Percentiles rank a stretch among this genome's conserved stretches.
Conservation (phyloP, 1,284 basidiomycete genomes). For the Exsudoporus floridanus region DNA sequence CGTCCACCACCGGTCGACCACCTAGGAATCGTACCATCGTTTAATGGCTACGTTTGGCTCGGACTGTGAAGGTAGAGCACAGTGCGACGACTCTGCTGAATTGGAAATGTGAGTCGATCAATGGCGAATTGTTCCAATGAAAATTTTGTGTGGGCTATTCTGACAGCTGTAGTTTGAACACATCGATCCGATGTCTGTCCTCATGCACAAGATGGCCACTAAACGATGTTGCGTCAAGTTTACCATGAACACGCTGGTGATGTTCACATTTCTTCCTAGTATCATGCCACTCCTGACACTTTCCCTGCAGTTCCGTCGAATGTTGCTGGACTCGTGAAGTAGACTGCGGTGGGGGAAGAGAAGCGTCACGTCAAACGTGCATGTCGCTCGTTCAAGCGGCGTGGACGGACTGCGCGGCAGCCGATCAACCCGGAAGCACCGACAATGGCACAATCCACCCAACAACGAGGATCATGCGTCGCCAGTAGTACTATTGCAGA, state of each 20-base stretch:
- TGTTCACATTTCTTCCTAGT: constrained; percentile 13
- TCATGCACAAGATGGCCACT: constrained; percentile 5
- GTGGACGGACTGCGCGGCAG: constrained; percentile 7
- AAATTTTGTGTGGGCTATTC: constrained; percentile 3
- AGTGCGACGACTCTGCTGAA: constrained; percentile 5
- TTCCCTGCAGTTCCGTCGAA: not conserved
- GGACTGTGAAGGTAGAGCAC: constrained; percentile 11
- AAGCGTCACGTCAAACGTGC: constrained; percentile 13
- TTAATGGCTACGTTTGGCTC: constrained; percentile 2
- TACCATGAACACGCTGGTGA: not conserved
- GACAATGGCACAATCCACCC: constrained; percentile 1
- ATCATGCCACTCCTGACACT: not conserved
- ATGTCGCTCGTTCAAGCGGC: constrained; percentile 7
- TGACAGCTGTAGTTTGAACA: not conserved
- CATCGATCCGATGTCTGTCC: constrained; percentile 3
- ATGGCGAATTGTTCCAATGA: constrained; percentile 1
- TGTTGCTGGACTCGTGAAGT: constrained; percentile 5
- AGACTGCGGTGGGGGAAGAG: constrained; percentile 9
- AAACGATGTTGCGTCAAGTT: constrained; percentile 2
- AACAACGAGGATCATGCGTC: constrained; percentile 19
- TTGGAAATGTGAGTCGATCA: constrained; percentile 29
- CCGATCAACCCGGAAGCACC: constrained; percentile 16
- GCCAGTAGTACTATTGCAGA: not conserved
- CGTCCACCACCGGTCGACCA: not conserved
- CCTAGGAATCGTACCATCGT: not conserved